Evolutionary conservation across 2,329 filamentous ascomycete species (phyloP).

Genomic region (Phialophora tarda): DNA sequence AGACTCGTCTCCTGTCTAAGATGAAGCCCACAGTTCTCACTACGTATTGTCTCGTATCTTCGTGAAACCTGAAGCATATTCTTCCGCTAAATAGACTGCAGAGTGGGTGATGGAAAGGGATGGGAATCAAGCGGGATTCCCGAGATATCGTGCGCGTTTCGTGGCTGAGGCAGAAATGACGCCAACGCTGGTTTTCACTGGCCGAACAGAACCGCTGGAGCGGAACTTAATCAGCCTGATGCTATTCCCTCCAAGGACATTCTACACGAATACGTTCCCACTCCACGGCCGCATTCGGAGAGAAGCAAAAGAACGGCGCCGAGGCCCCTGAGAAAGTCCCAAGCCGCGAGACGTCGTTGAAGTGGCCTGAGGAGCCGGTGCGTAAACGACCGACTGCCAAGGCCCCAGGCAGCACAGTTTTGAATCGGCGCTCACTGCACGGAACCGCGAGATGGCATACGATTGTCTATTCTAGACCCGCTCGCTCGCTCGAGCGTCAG

Average conservation of each 20-base stretch:
- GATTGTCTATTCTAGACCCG: background rate
- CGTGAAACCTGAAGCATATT: background rate
- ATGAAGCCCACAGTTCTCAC: background rate
- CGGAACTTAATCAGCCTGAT: background rate
- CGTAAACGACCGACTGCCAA: background rate
- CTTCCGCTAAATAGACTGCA: background rate
- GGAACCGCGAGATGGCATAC: background rate
- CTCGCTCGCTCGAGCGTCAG: background rate
- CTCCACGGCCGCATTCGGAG: background rate
- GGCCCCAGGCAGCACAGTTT: conserved; percentile 5
- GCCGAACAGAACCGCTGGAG: background rate
- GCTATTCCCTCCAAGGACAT: background rate
- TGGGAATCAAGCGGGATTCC: background rate
- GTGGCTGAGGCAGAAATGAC: conserved; percentile 8
- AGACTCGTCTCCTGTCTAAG: background rate
- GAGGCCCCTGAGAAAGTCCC: background rate
- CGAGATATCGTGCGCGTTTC: conserved; percentile 5
- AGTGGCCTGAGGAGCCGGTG: background rate
- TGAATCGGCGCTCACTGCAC: background rate
- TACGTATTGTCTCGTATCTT: background rate
- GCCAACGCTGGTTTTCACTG: background rate
- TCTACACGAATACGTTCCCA: background rate
- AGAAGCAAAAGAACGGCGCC: background rate
- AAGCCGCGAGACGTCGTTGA: background rate
- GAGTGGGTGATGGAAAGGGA: background rate